Evolutionary conservation across 2,329 filamentous ascomycete species (phyloP).

Genomic region (Neopestalotiopsis sp.): DNA sequence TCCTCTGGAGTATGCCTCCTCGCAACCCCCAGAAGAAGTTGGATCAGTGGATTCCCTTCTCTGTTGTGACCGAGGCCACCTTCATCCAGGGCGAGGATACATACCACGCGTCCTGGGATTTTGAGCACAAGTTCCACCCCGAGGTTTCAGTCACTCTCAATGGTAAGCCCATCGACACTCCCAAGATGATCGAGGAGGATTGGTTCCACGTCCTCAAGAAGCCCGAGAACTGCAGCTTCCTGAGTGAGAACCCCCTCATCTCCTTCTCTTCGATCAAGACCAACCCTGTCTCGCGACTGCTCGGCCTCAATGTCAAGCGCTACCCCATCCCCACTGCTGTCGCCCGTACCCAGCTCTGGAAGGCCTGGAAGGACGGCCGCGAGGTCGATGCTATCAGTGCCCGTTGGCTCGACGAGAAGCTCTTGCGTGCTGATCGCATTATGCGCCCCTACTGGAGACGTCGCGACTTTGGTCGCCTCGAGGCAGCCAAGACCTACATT

Average conservation of each 20-base stretch:
- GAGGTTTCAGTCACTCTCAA: constrained; percentile 14
- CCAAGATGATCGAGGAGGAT: constrained; percentile 14
- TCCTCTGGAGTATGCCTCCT: constrained; percentile 15
- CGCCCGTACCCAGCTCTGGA: constrained; percentile 13
- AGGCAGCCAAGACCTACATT: constrained; percentile 4
- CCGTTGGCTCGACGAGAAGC: constrained; percentile 11
- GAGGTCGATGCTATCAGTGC: constrained; percentile 15
- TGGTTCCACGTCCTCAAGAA: constrained; percentile 16
- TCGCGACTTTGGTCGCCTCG: constrained; percentile 10
- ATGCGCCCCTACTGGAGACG: constrained; percentile 15
- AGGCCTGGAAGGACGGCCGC: constrained; percentile 14
- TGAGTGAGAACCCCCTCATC: constrained; percentile 9
- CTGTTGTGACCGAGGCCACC: constrained; percentile 11
- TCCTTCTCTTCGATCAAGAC: constrained; percentile 9
- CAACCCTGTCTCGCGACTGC: constrained; percentile 6
- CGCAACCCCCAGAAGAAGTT: constrained; percentile 13
- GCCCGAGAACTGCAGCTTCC: constrained; percentile 18
- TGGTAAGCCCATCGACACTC: neutral
- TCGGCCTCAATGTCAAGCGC: constrained; percentile 11
- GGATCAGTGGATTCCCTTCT: constrained; percentile 15
- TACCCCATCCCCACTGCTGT: constrained; percentile 12
- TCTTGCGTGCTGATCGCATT: constrained; percentile 6
- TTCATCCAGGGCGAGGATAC: constrained; percentile 10
- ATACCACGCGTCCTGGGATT: constrained; percentile 13
- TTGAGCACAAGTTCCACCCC: constrained; percentile 15